These are phyloP conservation scores for Fusarium bulbicola DNA, from an alignment of 2,329 filamentous ascomycete species.

Conservation along the genomic window DNA sequence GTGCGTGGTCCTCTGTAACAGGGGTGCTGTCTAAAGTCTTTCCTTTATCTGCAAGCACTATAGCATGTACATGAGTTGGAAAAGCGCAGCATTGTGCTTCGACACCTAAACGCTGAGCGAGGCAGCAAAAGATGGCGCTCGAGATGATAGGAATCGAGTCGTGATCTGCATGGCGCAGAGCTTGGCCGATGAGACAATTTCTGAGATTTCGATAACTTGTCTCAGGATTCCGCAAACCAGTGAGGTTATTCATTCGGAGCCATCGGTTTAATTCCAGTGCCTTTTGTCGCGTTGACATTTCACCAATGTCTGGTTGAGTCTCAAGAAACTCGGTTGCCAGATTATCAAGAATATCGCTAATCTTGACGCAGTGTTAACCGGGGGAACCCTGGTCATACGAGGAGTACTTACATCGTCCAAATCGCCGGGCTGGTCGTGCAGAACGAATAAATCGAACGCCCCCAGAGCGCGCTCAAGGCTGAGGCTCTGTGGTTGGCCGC, in stretches of 20 bases:
- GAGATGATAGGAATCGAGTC: slow-evolving; percentile 88
- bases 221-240: slow-evolving; percentile 72
- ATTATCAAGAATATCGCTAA: slow-evolving; percentile 70
- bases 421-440: slow-evolving; percentile 77
- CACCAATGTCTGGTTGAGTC: slow-evolving; percentile 61
- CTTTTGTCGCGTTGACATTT: slow-evolving; percentile 70
- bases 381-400: neutral
- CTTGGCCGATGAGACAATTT: slow-evolving; percentile 89
- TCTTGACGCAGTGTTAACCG: slow-evolving; percentile 52
- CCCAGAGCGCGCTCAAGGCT: slow-evolving; percentile 77
- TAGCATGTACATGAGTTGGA: slow-evolving; percentile 85
- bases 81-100: slow-evolving; percentile 82
- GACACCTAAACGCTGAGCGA: slow-evolving; percentile 79
- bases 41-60: slow-evolving; percentile 71
- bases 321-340: slow-evolving; percentile 66
- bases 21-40: slow-evolving; percentile 66
- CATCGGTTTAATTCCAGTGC: slow-evolving; percentile 75
- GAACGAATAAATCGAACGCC: slow-evolving; percentile 89
- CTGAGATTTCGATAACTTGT: slow-evolving; percentile 79
- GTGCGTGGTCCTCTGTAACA: slow-evolving; percentile 51
- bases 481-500: slow-evolving; percentile 50
- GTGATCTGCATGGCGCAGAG: slow-evolving; percentile 75
- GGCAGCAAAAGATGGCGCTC: slow-evolving; percentile 83
- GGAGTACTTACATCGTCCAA: slow-evolving; percentile 69
- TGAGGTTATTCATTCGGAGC: slow-evolving; percentile 73